Conservation (phyloP, 2,329 filamentous ascomycete genomes). For the Ophiosphaerella herpotricha region DNA sequence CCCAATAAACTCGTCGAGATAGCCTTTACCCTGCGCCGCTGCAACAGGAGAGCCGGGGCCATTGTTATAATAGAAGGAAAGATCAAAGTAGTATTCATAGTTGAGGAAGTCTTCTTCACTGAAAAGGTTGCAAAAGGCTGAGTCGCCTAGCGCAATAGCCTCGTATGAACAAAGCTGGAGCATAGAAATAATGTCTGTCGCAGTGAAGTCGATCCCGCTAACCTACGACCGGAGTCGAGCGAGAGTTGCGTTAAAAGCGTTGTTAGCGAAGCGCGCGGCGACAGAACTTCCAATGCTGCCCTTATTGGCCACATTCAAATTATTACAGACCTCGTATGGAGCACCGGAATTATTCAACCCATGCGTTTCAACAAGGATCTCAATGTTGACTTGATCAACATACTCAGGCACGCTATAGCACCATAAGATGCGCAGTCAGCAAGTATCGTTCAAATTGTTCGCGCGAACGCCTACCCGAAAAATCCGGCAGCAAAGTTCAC, state of each 20-base stretch:
- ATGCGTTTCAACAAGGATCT: constrained; percentile 32
- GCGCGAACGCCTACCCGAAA: constrained; percentile 18
- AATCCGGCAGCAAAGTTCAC: constrained; percentile 41
- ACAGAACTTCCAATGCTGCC: constrained; percentile 34
- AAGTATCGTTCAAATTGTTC: too few relatives aligned
- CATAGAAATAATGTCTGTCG: constrained; percentile 47
- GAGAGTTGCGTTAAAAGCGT: constrained; percentile 36
- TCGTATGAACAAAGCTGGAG: constrained; percentile 45
- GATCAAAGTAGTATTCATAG: constrained; percentile 52
- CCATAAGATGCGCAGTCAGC: too few relatives aligned
- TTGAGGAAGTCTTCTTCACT: constrained; percentile 50
- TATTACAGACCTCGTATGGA: constrained; percentile 35
- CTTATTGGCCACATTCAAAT: constrained; percentile 31
- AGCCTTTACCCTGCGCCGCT: constrained; percentile 40
- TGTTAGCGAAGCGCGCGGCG: constrained; percentile 25
- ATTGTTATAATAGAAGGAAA: constrained; percentile 46
- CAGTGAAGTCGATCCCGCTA: constrained; percentile 34
- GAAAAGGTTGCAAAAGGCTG: constrained; percentile 50
- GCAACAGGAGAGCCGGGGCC: constrained; percentile 35
- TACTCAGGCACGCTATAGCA: constrained; percentile 28
- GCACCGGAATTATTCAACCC: constrained; percentile 37
- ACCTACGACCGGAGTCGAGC: constrained; percentile 34
- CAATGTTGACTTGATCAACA: constrained; percentile 33
- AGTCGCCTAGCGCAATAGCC: constrained; percentile 49
- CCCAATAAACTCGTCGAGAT: constrained; percentile 35